Conservation (phyloP, 768 basidiomycete species). For the Hydnomerulius pinastri region DNA sequence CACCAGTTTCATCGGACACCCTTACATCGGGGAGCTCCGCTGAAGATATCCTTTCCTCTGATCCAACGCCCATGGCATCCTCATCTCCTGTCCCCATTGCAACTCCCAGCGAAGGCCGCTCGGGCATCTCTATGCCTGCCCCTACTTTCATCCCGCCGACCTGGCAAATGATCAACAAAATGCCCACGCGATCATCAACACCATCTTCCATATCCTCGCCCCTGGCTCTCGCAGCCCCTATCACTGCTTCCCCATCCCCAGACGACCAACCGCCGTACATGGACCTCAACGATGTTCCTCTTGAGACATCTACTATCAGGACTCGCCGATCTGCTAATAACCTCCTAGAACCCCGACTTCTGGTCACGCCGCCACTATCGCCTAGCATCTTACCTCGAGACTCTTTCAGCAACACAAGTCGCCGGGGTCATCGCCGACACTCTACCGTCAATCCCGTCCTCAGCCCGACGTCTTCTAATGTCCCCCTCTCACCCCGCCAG, state of each 20-base stretch:
- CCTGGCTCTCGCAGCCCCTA: constrained; percentile 81
- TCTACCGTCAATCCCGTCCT: constrained; percentile 67
- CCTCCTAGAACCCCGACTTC: constrained; percentile 62
- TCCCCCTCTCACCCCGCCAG: constrained; percentile 86
- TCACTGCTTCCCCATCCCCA: constrained; percentile 64
- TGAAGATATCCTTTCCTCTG: constrained; percentile 43
- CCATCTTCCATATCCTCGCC: constrained; percentile 89
- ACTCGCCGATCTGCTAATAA: constrained; percentile 68
- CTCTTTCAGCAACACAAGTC: constrained; percentile 39
- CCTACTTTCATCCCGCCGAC: constrained; percentile 48
- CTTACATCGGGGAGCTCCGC: constrained; percentile 18
- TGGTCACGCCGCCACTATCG: constrained; percentile 76
- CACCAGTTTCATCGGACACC: constrained; percentile 13
- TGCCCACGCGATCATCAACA: constrained; percentile 82
- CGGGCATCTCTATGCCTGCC: constrained; percentile 33
- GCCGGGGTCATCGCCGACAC: constrained; percentile 67
- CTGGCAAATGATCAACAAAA: constrained; percentile 41
- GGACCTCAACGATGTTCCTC: constrained; percentile 57
- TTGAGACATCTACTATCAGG: constrained; percentile 47
- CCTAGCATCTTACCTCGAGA: constrained; percentile 59
- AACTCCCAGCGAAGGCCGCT: constrained; percentile 24
- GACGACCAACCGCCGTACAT: constrained; percentile 66
- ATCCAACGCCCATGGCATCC: constrained; percentile 72
- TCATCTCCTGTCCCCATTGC: constrained; percentile 38
- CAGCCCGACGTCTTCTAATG: constrained; percentile 49